Percentiles rank a stretch among this genome's conserved stretches.
These are phyloP conservation scores for Penstemon barbatus DNA, from an alignment of 257 asterid genomes.

Conservation along the genomic window DNA sequence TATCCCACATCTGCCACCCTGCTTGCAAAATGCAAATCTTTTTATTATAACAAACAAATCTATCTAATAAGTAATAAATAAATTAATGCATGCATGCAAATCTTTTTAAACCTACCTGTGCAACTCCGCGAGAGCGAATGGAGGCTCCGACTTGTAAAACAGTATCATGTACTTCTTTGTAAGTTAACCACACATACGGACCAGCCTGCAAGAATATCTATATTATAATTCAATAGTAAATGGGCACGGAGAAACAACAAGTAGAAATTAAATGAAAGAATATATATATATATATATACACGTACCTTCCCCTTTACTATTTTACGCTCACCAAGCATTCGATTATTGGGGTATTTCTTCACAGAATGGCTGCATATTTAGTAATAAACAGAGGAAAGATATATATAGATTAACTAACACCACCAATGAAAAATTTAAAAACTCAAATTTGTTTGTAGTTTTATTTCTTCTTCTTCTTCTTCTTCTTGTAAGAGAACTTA, in stretches of 20 bases:
- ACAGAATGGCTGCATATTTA: constrained; percentile 55
- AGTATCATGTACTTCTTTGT: constrained; percentile 57
- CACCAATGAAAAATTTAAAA: no score
- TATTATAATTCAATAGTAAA: background rate
- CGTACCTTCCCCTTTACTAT: constrained; percentile 58
- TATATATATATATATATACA: background rate
- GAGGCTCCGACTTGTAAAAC: constrained; percentile 67
- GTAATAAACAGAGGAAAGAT: background rate
- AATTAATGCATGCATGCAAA: no score
- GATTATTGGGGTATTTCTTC: constrained; percentile 48
- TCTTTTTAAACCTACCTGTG: constrained; percentile 42
- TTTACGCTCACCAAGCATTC: constrained; percentile 84
- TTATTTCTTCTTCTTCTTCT: no score
- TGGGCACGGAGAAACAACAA: background rate
- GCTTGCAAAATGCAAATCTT: background rate
- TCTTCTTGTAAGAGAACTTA: constrained; percentile 25
- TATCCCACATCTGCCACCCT: constrained; percentile 84
- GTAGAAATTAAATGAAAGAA: background rate
- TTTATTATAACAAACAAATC: background rate
- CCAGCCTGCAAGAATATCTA: constrained; percentile 52
- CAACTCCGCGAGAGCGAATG: constrained; percentile 49
- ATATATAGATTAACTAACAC: no score
- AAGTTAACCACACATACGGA: constrained; percentile 63
- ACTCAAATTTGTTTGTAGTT: no score
- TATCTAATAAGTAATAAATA: background rate